These are phyloP conservation scores for Schizosaccharomyces japonicus DNA, from an alignment of 805 yeast species.

Conservation along the genomic window DNA sequence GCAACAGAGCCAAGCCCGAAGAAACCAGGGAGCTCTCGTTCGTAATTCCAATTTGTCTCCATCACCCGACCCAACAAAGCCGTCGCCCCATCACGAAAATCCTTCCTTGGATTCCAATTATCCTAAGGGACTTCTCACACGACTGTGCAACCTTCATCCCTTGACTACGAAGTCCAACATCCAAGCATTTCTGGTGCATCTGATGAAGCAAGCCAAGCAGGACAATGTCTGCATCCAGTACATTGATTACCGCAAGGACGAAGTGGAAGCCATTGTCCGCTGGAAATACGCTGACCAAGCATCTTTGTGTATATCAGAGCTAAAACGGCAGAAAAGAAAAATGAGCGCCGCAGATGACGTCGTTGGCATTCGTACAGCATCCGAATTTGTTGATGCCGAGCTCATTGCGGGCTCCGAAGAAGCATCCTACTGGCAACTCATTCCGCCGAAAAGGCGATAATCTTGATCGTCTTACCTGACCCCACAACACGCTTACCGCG, in stretches of 20 bases:
- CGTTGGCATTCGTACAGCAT: not conserved
- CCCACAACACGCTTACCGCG: too few relatives aligned
- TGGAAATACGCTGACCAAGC: not conserved
- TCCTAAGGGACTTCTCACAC: not conserved
- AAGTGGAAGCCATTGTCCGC: not conserved
- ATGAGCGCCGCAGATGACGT: not conserved
- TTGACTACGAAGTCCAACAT: not conserved
- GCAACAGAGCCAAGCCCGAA: not conserved
- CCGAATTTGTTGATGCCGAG: not conserved
- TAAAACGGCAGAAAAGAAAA: not conserved
- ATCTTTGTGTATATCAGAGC: not conserved
- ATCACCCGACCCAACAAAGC: too few relatives aligned
- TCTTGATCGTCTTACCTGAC: too few relatives aligned
- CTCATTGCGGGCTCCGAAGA: not conserved
- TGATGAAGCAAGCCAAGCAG: not conserved
- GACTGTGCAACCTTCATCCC: not conserved
- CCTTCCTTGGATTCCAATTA: not conserved
- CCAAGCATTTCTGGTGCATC: not conserved
- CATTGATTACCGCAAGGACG: constrained; percentile 2
- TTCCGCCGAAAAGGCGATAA: too few relatives aligned
- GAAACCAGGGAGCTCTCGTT: not conserved
- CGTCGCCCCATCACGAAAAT: not conserved
- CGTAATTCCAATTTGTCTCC: not conserved
- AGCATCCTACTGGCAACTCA: not conserved
- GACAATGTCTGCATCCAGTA: not conserved